Base-by-base conservation (phyloP, 441 rosid genomes). In the Codiaeum variegatum region DNA sequence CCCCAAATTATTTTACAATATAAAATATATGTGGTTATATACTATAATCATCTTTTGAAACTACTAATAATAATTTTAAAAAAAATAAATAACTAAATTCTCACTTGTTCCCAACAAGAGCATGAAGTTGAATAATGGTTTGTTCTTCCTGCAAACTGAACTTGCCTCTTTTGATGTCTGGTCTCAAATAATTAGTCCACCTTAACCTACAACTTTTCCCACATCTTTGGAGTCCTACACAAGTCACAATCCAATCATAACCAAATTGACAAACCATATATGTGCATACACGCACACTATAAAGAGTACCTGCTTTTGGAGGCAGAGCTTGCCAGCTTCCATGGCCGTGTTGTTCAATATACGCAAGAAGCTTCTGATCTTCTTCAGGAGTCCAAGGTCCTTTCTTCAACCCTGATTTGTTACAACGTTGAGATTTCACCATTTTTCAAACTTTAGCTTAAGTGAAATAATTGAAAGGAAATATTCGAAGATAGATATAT, bases 351-450 rank as follows among this genome's bases (percentile, higher is more conserved):
- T 47, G 6, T 47, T 47, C 19, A 47, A 47, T 15, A 18, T 47
- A 47, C 15, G 52, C 5, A 1, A 3, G n/a, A 6, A 47, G 52
- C 52, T 47, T 47, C 52, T 16, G 52, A 18, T 47, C 52, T 47
- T 47, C 52, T 47, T 47, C 52, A 15, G 52, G 52, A 47, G 52
- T 47, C 52, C 52, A 47, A 13, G 52, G 52, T 47, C 49, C 23
- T 63, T 56, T 36, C 78, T 40, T 32, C 76, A 47, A 47, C 42
- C 23, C 74, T 29, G 62, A 77, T 21, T 69, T 62, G 16, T 19
- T 73, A 5, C 75, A 2, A 46, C 73, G 26, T 51, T 19, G 6
- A n/a, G 52, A 16, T 18, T 47, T 47, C 52, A 47, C 52, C 52
- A 47, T 47, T 47, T n/a, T n/a, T n/a, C n/a, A n/a, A n/a, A n/a